Evolutionary conservation across 1,139 yeast genomes (phyloP).

Genomic region (Hansenula lynferdii): DNA sequence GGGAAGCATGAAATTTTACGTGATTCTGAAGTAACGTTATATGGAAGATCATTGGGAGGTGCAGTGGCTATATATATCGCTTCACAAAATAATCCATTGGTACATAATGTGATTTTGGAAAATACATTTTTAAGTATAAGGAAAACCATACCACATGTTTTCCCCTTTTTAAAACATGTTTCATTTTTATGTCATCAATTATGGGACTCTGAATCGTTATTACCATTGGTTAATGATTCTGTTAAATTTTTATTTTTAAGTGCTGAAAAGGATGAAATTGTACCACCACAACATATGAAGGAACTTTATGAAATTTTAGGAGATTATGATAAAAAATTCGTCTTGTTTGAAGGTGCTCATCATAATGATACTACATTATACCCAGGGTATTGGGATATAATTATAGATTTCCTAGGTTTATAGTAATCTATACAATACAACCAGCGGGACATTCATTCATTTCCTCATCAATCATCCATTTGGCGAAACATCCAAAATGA

Average conservation of each 20-base stretch:
- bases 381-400: conserved; percentile 67
- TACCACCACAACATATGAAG: conserved; percentile 84
- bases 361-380: conserved; percentile 82
- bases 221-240: conserved; percentile 43
- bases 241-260: conserved; percentile 70
- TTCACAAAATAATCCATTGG: conserved; percentile 40
- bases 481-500: conserved; percentile 73
- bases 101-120: conserved; percentile 70
- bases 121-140: conserved; percentile 80
- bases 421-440: too few relatives aligned
- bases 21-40: conserved; percentile 55
- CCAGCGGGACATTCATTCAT: conserved; percentile 82
- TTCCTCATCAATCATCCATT: conserved; percentile 68
- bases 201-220: conserved; percentile 76
- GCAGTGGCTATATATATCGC: conserved; percentile 90
- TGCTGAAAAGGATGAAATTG: conserved; percentile 82
- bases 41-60: conserved; percentile 93
- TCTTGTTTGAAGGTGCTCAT: conserved; percentile 51
- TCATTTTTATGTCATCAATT: conserved; percentile 66
- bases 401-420: conserved; percentile 48
- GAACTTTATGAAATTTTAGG: conserved; percentile 47
- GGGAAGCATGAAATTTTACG: conserved; percentile 45
- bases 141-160: conserved; percentile 77
- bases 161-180: conserved; percentile 61
- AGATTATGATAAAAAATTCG: conserved; percentile 41